A percentile compares a stretch with the other conserved stretches of the same genome.
Conservation (phyloP, 1,139 yeast species). For the Yamadazyma trypodendri region DNA sequence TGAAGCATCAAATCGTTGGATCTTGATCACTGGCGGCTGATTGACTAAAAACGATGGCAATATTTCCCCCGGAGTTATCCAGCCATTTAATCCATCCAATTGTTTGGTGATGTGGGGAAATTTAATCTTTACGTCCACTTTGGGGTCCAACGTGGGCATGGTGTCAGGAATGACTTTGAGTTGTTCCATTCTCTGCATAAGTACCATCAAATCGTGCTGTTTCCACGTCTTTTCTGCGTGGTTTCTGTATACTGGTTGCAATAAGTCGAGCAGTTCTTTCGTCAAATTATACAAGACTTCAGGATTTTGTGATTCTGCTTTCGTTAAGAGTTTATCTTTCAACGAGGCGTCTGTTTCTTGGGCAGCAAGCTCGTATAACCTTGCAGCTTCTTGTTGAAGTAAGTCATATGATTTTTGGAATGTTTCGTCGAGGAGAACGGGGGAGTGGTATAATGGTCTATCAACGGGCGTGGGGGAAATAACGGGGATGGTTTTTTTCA, state of each 20-base stretch:
- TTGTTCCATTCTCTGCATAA: constrained; percentile 89
- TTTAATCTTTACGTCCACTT: constrained; percentile 69
- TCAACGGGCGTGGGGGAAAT: constrained; percentile 1
- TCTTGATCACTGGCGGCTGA: constrained; percentile 70
- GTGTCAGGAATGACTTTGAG: constrained; percentile 90
- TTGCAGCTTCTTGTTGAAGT: constrained; percentile 46
- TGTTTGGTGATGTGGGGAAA: constrained; percentile 68
- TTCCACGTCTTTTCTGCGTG: constrained; percentile 73
- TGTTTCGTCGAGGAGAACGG: constrained; percentile 67
- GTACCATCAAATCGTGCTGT: constrained; percentile 60
- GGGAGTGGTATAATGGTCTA: constrained; percentile 53
- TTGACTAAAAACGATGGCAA: constrained; percentile 72
- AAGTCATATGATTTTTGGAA: constrained; percentile 67
- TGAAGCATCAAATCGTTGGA: constrained; percentile 65
- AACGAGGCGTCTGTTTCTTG: constrained; percentile 10
- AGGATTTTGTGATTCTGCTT: constrained; percentile 73
- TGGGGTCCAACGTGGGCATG: constrained; percentile 83
- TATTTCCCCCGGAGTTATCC: constrained; percentile 77
- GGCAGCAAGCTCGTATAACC: constrained; percentile 22
- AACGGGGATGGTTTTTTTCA: constrained; percentile 17
- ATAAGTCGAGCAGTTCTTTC: constrained; percentile 56
- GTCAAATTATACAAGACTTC: constrained; percentile 72
- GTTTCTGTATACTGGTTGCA: constrained; percentile 76
- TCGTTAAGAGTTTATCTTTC: constrained; percentile 23
- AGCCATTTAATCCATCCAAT: constrained; percentile 35